Base-by-base conservation (phyloP, 1,284 basidiomycete genomes). In the Mrakiaceae sp. region DNA sequence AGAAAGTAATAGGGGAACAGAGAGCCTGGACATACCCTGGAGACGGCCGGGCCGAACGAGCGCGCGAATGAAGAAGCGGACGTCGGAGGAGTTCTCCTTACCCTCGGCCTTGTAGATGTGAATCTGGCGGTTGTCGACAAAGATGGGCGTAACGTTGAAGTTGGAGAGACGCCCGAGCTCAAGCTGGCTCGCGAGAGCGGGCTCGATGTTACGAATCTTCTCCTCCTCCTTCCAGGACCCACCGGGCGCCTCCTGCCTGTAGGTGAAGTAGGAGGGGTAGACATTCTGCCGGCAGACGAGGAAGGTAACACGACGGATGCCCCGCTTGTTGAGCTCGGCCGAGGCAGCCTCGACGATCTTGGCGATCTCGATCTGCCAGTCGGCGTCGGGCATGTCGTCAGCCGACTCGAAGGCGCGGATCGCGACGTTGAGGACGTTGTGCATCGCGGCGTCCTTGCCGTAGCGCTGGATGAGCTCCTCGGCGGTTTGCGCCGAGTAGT, bases 181-280 rank as follows among this genome's bases (percentile, higher is more conserved):
- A 61, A 99, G 84, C 79, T 98, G 96, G 84, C 93, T 98, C 49
- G 96, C 96, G 60, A 98, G 82, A 50, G 96, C 96, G 43, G 96
- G 96, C 76, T 99, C 96, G 69, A 98, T 93, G 80, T 98, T 97
- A 76, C 95, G 88, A 74, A 99, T 96, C 10, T 93, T 87, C 74
- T 91, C 85, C 76, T 98, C 92, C 81, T 98, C 96, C 67, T 81
- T 83, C 96, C 96, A 99, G 14, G 76, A 75, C 42, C 84, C 87
- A 58, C 84, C 77, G 71, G 83, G 81, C 50, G 74, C 44, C 39
- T 50, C 73, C 65, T 86, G 83, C 48, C 48, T 39, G 55, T 44
- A 57, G 14, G 55, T 98, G 79, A 87, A 90, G 81, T 95, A 98
- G 73, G 88, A 85, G 7, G 96, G 96, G 77, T 98, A 98, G 74